A percentile compares a stretch with the other conserved stretches of the same genome.
These are phyloP conservation scores for Pontederia paniculata DNA, from an alignment of 176 grass and related monocot species.

Conservation along the genomic window DNA sequence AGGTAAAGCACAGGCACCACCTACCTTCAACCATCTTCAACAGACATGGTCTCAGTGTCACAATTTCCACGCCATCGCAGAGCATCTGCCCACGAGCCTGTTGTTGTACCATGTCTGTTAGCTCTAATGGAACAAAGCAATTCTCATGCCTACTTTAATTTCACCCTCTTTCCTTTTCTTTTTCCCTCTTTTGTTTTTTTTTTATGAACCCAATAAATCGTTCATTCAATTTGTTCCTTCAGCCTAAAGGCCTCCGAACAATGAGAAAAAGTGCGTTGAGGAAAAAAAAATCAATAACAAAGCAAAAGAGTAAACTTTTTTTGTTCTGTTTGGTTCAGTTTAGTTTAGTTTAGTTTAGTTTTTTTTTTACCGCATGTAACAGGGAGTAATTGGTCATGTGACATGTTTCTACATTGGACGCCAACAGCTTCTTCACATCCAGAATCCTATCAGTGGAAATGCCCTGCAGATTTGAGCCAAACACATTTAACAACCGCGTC, in stretches of 20 bases:
- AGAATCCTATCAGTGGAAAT: constrained; percentile 83
- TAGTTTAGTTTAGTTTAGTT: too few relatives aligned
- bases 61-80: constrained; percentile 66
- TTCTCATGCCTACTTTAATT: too few relatives aligned
- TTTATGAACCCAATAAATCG: too few relatives aligned
- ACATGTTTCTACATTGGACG: constrained; percentile 72
- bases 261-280: background rate
- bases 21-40: constrained; percentile 69
- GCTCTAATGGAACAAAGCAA: too few relatives aligned
- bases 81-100: constrained; percentile 66
- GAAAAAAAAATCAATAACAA: background rate
- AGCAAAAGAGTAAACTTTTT: background rate
- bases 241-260: background rate
- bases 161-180: too few relatives aligned
- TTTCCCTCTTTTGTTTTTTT: too few relatives aligned
- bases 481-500: background rate
- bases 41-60: constrained; percentile 56
- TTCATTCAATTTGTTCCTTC: too few relatives aligned
- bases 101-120: too few relatives aligned
- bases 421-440: constrained; percentile 74
- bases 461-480: constrained; percentile 31
- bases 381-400: constrained; percentile 91
- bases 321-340: background rate
- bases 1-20: constrained; percentile 9
- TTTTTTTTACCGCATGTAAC: constrained; percentile 55